Base-by-base conservation (phyloP, 495 filamentous ascomycete genomes). In the Podospora australis region DNA sequence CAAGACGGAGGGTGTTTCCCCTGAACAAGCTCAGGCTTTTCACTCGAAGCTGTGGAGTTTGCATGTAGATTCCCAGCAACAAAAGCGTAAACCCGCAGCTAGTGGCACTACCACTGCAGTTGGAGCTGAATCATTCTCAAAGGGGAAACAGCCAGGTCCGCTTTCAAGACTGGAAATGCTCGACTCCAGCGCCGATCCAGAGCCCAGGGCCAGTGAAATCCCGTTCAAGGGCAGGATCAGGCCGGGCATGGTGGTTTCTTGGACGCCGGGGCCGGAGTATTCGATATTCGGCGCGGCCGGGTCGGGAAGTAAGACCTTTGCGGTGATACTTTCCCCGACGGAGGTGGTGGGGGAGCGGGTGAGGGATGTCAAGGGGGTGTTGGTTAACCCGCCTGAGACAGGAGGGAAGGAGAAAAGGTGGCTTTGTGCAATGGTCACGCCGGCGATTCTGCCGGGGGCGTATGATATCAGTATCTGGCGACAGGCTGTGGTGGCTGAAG, bases 201-300 rank as follows among this genome's bases (percentile, higher is more conserved):
- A 58, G 16, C 44, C 44, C 9, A 40, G 17, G 6, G 38, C 47
- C 2, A 23, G 7, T 1, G 21, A 8, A 1, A 36, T 59, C 3
- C 64, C 64, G 2, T 69, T 64, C 39, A 44, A 54, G 32, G n/a
- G 65, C 23, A 54, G 66, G 14, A 56, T 69, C 13, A 35, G 53
- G 14, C 62, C 66, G 1, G 66, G 66, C 0, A 69, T 69, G 66
- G 57, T 67, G 11, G 52, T 69, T 1, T 7, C 44, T 10, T 50
- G 45, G 23, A 21, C 23, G 24, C 25, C 41, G 2, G 21, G 13
- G 29, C 13, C 5, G 13, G 41, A 43, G 14, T 45, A 48, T 14
- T 17, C 8, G 2, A 6, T 20, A 4, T 16, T 35, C 4, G 14
- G n/a, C n/a, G 28, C 23, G 38, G 26, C 9, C n/a, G 17, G 13